A percentile compares a stretch with the other conserved stretches of the same genome.
Evolutionary conservation across 257 asterid genomes (phyloP).

Genomic region (Linaria vulgaris): DNA sequence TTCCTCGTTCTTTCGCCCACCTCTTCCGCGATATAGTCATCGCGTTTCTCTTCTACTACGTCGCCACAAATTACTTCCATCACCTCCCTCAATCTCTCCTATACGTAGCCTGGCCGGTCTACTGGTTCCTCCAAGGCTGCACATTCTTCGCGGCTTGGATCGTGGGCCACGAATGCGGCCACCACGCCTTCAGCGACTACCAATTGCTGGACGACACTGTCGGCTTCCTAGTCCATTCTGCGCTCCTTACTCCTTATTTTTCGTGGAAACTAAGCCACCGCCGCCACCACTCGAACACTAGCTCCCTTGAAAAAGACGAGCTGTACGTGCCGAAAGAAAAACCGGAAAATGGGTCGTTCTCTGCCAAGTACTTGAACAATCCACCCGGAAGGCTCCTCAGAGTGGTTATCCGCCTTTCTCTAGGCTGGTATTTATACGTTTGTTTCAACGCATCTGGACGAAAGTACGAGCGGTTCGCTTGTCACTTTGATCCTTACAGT

Average conservation of each 20-base stretch:
- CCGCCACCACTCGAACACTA: slow-evolving; percentile 65
- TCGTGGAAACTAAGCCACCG: slow-evolving; percentile 46
- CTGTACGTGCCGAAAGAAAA: slow-evolving; percentile 61
- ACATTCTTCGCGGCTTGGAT: slow-evolving; percentile 61
- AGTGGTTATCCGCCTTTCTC: slow-evolving; percentile 47
- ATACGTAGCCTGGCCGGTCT: slow-evolving; percentile 61
- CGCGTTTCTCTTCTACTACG: slow-evolving; percentile 50
- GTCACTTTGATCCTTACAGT: slow-evolving; percentile 64
- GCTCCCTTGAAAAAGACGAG: slow-evolving; percentile 69
- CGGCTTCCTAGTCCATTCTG: slow-evolving; percentile 36
- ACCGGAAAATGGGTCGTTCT: slow-evolving; percentile 32
- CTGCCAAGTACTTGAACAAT: slow-evolving; percentile 49
- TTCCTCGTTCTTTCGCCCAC: slow-evolving; percentile 65
- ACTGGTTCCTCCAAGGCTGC: slow-evolving; percentile 65
- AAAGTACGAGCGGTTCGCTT: slow-evolving; percentile 62
- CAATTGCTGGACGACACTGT: slow-evolving; percentile 1
- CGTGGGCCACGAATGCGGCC: slow-evolving; percentile 31
- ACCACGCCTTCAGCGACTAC: not conserved
- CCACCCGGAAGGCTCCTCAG: slow-evolving; percentile 55
- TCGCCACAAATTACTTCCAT: slow-evolving; percentile 55
- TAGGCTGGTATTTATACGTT: slow-evolving; percentile 77
- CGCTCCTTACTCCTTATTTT: slow-evolving; percentile 42
- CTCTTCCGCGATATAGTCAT: slow-evolving; percentile 51
- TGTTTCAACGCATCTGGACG: slow-evolving; percentile 62
- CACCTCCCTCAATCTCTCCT: slow-evolving; percentile 52